Evolutionary conservation across 192 early-diverging fungal species (phyloP).

Genomic region (Coemansia pectinata): DNA sequence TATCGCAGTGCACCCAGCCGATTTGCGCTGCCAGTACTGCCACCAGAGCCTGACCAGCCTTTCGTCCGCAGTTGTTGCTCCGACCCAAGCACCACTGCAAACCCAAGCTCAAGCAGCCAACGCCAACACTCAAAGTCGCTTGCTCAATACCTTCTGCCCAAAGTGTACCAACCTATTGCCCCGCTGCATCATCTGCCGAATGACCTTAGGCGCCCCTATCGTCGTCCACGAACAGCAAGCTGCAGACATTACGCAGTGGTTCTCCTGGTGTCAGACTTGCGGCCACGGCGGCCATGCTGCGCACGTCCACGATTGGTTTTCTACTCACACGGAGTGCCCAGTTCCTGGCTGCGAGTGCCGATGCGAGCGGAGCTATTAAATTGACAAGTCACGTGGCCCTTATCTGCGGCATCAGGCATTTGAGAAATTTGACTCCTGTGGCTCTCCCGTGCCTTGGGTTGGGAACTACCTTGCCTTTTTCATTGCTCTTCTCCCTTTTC

Average conservation of each 20-base stretch:
- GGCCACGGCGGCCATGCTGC: constrained; percentile 93
- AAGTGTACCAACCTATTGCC: constrained; percentile 41
- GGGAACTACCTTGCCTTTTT: background rate
- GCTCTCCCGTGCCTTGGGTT: background rate
- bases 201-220: constrained; percentile 50
- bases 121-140: constrained; percentile 20
- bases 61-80: background rate
- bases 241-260: constrained; percentile 82
- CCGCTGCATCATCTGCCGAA: constrained; percentile 50
- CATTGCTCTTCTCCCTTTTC: background rate
- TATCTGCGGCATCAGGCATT: background rate
- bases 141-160: constrained; percentile 47
- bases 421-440: background rate
- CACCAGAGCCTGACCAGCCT: constrained; percentile 56
- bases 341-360: constrained; percentile 79
- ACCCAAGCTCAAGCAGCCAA: background rate
- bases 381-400: constrained; percentile 1
- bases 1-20: constrained; percentile 69
- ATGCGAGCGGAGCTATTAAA: constrained; percentile 29
- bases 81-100: background rate
- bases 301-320: constrained; percentile 93
- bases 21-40: constrained; percentile 88
- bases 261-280: constrained; percentile 99
- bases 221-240: background rate
- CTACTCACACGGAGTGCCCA: constrained; percentile 79